Conservation (phyloP, 2,329 filamentous ascomycete genomes). For the Alternaria atra region DNA sequence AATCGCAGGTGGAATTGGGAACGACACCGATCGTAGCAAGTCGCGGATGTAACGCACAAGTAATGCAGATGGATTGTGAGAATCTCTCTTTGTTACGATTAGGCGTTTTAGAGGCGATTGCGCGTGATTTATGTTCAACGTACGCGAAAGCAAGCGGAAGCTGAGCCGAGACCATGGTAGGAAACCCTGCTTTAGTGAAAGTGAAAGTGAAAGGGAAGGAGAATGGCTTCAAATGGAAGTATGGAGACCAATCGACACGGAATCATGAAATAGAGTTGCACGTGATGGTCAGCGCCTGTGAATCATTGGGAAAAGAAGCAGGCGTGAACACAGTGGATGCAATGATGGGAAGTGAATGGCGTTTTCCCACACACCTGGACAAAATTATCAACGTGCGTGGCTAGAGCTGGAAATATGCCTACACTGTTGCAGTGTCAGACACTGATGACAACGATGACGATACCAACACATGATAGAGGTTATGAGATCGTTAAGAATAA, state of each 20-base stretch:
- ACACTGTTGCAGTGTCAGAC: too few species aligned
- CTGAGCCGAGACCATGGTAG: background rate
- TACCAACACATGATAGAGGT: too few species aligned
- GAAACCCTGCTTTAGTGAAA: background rate
- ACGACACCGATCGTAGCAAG: background rate
- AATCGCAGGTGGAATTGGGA: background rate
- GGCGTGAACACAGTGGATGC: too few species aligned
- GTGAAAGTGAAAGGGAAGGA: background rate
- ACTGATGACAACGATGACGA: background rate
- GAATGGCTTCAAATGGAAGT: too few species aligned
- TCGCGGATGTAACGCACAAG: background rate
- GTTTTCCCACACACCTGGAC: too few species aligned
- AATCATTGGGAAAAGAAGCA: too few species aligned
- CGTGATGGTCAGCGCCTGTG: too few species aligned
- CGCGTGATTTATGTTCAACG: background rate
- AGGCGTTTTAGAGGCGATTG: background rate
- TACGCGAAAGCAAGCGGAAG: constrained; percentile 5
- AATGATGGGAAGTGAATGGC: too few species aligned
- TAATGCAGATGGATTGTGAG: background rate
- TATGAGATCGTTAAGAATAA: fast-evolving
- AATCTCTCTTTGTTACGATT: background rate
- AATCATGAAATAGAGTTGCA: too few species aligned
- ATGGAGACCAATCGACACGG: too few species aligned
- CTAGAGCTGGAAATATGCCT: too few species aligned
- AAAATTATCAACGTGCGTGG: too few species aligned